A percentile compares a stretch with the other conserved stretches of the same genome.
phyloP scores from a whole-genome alignment of 1,284 basidiomycete genomes.

The Ustilago sp. region DNA sequence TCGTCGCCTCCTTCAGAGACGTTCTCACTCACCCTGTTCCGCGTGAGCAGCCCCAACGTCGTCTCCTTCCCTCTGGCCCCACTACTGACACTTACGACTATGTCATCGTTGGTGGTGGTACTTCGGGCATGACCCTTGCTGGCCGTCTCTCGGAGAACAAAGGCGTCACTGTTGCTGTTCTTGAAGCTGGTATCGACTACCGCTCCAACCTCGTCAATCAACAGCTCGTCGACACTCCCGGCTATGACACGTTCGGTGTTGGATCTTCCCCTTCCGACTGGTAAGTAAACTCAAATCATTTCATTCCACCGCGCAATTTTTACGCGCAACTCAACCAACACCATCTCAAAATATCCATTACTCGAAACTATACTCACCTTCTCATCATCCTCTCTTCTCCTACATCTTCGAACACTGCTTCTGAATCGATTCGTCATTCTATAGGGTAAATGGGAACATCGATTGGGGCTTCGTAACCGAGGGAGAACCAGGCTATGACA shows the following conservation, averaged over 20 bases:
- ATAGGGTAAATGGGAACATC: slow-evolving; percentile 22
- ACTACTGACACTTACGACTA: slow-evolving; percentile 48
- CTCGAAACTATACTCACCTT: neutral
- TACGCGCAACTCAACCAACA: neutral
- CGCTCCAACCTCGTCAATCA: slow-evolving; percentile 32
- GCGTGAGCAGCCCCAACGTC: neutral
- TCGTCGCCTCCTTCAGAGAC: slow-evolving; percentile 17
- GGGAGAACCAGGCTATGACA: slow-evolving; percentile 46
- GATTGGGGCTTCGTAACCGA: slow-evolving; percentile 54
- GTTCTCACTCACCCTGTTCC: slow-evolving; percentile 17
- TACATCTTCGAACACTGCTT: neutral
- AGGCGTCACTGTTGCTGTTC: slow-evolving; percentile 51
- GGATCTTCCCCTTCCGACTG: slow-evolving; percentile 30
- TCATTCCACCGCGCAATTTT: neutral
- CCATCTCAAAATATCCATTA: neutral
- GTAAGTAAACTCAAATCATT: neutral
- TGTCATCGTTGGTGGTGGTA: slow-evolving; percentile 57
- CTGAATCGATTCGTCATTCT: neutral
- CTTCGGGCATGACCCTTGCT: slow-evolving; percentile 55
- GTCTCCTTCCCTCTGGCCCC: slow-evolving; percentile 5
- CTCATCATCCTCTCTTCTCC: neutral
- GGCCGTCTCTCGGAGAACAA: slow-evolving; percentile 53
- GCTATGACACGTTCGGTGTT: slow-evolving; percentile 43
- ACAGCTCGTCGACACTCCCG: slow-evolving; percentile 47
- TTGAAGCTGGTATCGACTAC: slow-evolving; percentile 60